Evolutionary conservation across 768 basidiomycete genomes (phyloP).

Genomic region (Pleurotus djamor): DNA sequence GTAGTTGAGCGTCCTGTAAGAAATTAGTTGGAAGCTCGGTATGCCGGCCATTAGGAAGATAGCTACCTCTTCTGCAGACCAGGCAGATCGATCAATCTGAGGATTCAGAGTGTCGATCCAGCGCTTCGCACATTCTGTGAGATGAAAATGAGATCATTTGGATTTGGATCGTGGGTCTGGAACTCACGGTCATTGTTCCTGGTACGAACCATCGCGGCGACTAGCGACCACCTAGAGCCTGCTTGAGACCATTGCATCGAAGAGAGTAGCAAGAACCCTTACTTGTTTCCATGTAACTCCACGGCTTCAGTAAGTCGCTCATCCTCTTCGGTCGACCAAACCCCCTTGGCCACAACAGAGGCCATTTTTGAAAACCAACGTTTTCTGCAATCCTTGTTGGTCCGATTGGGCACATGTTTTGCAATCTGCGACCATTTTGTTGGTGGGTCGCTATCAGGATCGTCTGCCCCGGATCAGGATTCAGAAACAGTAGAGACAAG

Average conservation of each 20-base stretch:
- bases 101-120: slow-evolving; percentile 64
- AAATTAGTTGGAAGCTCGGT: slow-evolving; percentile 7
- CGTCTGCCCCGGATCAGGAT: slow-evolving; percentile 33
- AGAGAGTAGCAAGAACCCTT: slow-evolving; percentile 8
- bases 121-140: slow-evolving; percentile 56
- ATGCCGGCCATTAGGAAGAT: neutral
- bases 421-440: neutral
- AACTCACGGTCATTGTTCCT: slow-evolving; percentile 57
- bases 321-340: slow-evolving; percentile 62
- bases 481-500: slow-evolving; percentile 7
- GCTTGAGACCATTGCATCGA: neutral
- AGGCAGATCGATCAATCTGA: slow-evolving; percentile 58
- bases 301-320: slow-evolving; percentile 57
- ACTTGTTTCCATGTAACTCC: slow-evolving; percentile 56
- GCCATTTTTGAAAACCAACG: slow-evolving; percentile 67
- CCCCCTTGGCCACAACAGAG: slow-evolving; percentile 58
- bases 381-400: slow-evolving; percentile 65
- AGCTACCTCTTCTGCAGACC: slow-evolving; percentile 52
- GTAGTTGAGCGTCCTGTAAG: slow-evolving; percentile 47
- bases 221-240: slow-evolving; percentile 47
- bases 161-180: slow-evolving; percentile 8
- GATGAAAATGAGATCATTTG: neutral
- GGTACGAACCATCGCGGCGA: slow-evolving; percentile 56
- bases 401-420: slow-evolving; percentile 60
- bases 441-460: slow-evolving; percentile 52